A percentile compares a stretch with the other conserved stretches of the same genome.
phyloP scores from a whole-genome alignment of 1,284 basidiomycete genomes.

The Exsudoporus floridanus region DNA sequence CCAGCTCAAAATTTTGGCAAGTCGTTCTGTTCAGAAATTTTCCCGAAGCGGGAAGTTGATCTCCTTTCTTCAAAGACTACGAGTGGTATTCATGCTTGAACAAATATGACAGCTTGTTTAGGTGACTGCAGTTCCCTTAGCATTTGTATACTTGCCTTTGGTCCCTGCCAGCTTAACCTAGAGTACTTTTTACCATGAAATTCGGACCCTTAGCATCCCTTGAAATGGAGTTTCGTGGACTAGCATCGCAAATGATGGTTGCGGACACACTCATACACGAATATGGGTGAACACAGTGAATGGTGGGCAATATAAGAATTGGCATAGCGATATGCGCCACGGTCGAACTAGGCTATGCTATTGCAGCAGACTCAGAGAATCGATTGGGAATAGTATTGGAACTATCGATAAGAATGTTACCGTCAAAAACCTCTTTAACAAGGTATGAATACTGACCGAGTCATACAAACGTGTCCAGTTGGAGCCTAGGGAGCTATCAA shows the following conservation, averaged over 20 bases:
- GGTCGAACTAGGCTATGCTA: constrained; percentile 6
- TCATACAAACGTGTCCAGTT: constrained; percentile 93
- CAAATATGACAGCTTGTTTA: constrained; percentile 65
- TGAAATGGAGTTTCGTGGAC: background rate
- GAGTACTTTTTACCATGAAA: background rate
- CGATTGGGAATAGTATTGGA: constrained; percentile 85
- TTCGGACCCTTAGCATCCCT: background rate
- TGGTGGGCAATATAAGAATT: constrained; percentile 1
- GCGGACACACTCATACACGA: background rate
- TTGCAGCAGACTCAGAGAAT: constrained; percentile 50
- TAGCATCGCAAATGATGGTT: background rate
- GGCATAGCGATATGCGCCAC: background rate
- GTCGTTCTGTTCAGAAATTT: constrained; percentile 14
- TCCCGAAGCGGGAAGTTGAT: constrained; percentile 6
- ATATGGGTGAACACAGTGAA: background rate
- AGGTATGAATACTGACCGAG: constrained; percentile 54
- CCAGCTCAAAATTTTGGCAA: constrained; percentile 61
- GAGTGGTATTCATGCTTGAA: constrained; percentile 80
- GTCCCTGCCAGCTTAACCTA: background rate
- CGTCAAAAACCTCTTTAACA: background rate
- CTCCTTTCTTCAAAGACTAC: constrained; percentile 48
- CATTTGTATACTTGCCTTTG: constrained; percentile 2
- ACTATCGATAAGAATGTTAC: constrained; percentile 39
- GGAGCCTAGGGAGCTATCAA: constrained; percentile 86
- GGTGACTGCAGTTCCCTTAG: constrained; percentile 5